These are phyloP conservation scores for Myriosclerotinia scirpicola DNA, from an alignment of 2,329 filamentous ascomycete species.

Conservation along the genomic window DNA sequence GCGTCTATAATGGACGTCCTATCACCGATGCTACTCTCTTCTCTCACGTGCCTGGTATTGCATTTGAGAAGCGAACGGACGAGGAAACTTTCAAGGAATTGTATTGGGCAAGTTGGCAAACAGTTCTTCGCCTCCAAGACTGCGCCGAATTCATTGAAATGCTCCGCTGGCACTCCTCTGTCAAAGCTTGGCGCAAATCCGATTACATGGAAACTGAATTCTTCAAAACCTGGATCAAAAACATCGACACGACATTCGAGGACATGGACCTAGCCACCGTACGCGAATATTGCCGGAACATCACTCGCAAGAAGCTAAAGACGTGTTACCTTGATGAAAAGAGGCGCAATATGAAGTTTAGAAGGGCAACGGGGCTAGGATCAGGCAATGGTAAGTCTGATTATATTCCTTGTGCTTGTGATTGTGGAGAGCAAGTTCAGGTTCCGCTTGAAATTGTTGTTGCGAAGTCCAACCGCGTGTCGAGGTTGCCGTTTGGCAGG, in stretches of 20 bases:
- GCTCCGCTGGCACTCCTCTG: constrained; percentile 22
- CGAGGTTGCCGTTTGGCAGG: constrained; percentile 16
- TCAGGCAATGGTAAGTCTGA: constrained; percentile 19
- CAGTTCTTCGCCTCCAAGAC: constrained; percentile 19
- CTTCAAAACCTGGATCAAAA: constrained; percentile 22
- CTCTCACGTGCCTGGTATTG: constrained; percentile 19
- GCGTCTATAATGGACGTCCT: constrained; percentile 22
- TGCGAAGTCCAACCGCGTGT: constrained; percentile 6
- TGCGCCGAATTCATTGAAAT: constrained; percentile 24
- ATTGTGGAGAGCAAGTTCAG: constrained; percentile 15
- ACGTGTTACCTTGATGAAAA: constrained; percentile 23
- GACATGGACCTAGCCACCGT: constrained; percentile 21
- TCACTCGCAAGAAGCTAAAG: constrained; percentile 23
- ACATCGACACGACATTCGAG: constrained; percentile 21
- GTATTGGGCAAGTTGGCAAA: constrained; percentile 23
- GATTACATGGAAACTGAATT: constrained; percentile 22
- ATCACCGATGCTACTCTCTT: constrained; percentile 24
- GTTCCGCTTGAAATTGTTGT: constrained; percentile 13
- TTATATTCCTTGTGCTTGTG: constrained; percentile 20
- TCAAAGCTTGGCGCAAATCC: constrained; percentile 19
- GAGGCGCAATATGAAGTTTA: constrained; percentile 18
- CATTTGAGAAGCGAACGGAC: constrained; percentile 20
- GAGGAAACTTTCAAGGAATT: constrained; percentile 21
- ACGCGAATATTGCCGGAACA: constrained; percentile 19
- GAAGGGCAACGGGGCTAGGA: background rate